Conservation (phyloP, 2,329 filamentous ascomycete genomes). For the Madurella mycetomatis region DNA sequence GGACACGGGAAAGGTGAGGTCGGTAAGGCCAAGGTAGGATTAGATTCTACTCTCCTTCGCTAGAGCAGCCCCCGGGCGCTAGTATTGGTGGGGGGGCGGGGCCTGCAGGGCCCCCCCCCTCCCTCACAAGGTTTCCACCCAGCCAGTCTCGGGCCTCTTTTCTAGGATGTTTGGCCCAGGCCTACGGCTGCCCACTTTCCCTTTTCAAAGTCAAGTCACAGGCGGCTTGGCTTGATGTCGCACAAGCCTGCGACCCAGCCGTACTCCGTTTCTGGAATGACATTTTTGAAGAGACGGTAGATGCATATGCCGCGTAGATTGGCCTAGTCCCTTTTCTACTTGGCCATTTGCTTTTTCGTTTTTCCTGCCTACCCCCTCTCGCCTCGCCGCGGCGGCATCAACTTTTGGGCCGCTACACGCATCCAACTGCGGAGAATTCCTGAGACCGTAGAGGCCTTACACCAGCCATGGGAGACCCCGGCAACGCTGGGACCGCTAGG, state of each 20-base stretch:
- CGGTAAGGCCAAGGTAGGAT: constrained; percentile 3
- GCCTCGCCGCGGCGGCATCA: background rate
- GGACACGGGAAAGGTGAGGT: background rate
- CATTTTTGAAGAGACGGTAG: background rate
- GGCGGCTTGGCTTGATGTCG: constrained; percentile 7
- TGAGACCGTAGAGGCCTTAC: constrained; percentile 2
- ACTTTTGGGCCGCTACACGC: constrained; percentile 3
- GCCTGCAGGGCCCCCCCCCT: constrained; percentile 5
- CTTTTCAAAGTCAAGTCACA: background rate
- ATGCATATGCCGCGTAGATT: background rate
- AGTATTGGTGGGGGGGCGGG: background rate
- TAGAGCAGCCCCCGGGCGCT: constrained; percentile 6
- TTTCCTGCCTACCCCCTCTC: background rate
- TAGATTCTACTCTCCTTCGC: background rate
- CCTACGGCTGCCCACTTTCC: constrained; percentile 6
- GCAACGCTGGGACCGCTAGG: constrained; percentile 13
- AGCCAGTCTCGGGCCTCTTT: background rate
- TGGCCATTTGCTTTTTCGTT: too few relatives aligned
- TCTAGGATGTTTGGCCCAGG: constrained; percentile 6
- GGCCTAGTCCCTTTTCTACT: background rate
- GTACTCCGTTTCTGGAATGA: constrained; percentile 6
- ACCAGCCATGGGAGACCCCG: constrained; percentile 2
- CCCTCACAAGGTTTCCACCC: background rate
- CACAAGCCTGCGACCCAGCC: constrained; percentile 7
- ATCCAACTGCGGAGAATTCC: background rate